phyloP scores from a whole-genome alignment of 2,329 filamentous ascomycete species.

The Emergomyces africanus region DNA sequence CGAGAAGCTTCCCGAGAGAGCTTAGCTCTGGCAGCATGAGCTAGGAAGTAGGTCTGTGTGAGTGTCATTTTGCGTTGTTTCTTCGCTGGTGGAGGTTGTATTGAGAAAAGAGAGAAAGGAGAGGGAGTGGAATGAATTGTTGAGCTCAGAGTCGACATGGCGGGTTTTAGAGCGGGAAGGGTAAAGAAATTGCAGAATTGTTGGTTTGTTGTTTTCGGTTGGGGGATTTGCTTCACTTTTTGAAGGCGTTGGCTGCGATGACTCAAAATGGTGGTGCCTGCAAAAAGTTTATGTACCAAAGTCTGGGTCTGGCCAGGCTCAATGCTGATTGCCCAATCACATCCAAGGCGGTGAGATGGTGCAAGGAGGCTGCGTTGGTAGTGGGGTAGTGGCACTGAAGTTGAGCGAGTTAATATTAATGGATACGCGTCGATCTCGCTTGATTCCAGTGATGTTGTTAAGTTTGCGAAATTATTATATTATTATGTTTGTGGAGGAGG shows the following conservation, averaged over 20 bases:
- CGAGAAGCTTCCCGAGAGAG: slow-evolving; percentile 82
- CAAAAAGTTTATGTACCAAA: neutral
- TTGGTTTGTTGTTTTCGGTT: neutral
- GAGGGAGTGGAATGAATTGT: neutral
- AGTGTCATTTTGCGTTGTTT: slow-evolving; percentile 85
- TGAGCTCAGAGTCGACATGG: neutral
- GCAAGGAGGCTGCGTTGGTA: neutral
- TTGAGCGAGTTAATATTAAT: neutral
- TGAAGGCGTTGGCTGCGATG: neutral
- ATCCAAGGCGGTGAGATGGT: neutral
- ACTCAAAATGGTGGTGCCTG: neutral
- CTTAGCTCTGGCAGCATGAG: slow-evolving; percentile 93
- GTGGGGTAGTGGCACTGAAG: too few relatives aligned
- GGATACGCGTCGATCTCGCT: too few relatives aligned
- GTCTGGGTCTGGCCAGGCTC: slow-evolving; percentile 1
- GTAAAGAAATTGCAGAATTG: neutral
- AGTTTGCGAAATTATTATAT: neutral
- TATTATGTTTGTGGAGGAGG: neutral
- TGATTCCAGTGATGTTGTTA: too few relatives aligned
- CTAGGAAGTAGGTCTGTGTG: slow-evolving; percentile 96
- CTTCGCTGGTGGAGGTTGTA: slow-evolving; percentile 21
- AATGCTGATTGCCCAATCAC: neutral
- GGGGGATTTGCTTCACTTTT: neutral
- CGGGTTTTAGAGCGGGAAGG: neutral
- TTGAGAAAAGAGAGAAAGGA: slow-evolving; percentile 13